Percentiles rank a stretch among this genome's conserved stretches.
These are phyloP conservation scores for Geranium incanum DNA, from an alignment of 441 rosid species.

Conservation along the genomic window DNA sequence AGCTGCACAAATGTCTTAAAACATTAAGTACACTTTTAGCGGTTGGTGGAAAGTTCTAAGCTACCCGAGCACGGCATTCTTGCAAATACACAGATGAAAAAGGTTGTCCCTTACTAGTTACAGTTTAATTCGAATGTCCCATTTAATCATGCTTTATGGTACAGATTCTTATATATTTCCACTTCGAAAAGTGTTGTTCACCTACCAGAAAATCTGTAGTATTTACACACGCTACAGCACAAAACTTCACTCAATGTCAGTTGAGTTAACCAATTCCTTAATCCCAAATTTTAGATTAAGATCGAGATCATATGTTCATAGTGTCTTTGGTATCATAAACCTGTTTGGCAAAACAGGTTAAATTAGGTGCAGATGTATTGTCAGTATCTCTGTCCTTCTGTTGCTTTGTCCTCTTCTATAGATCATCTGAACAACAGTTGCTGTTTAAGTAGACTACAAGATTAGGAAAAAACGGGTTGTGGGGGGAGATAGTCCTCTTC, in stretches of 20 bases:
- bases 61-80: not conserved
- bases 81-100: not conserved
- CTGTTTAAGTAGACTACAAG: not conserved
- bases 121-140: not conserved
- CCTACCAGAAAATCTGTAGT: conserved; percentile 1
- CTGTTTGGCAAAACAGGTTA: not conserved
- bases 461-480: conserved; percentile 18
- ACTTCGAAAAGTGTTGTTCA: not conserved
- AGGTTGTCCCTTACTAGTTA: not conserved
- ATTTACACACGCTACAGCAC: not conserved
- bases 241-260: not conserved
- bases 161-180: not conserved
- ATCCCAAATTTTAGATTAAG: not conserved
- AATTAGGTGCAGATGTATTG: not conserved
- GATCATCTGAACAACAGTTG: not conserved
- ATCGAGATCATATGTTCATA: not conserved
- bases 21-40: not conserved
- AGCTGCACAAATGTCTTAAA: not conserved
- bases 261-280: not conserved
- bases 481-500: conserved; percentile 21
- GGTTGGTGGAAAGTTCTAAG: not conserved
- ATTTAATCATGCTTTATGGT: not conserved
- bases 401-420: not conserved
- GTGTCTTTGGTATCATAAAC: not conserved
- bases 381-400: conserved; percentile 1